Base-by-base conservation (phyloP, 2,329 filamentous ascomycete genomes). In the Diaporthe longicolla region DNA sequence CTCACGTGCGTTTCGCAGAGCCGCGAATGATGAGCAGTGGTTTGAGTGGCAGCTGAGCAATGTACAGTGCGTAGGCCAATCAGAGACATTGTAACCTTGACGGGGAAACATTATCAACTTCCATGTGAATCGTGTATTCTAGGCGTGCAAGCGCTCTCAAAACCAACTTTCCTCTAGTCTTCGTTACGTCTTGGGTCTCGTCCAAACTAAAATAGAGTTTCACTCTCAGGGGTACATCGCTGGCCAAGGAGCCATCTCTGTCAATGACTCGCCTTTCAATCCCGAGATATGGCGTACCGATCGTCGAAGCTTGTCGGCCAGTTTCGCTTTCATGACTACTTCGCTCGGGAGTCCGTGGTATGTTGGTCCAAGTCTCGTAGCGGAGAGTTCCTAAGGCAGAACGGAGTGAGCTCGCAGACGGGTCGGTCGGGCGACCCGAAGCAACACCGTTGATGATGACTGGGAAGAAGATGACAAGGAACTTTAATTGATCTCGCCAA, bases 401-500 rank as follows among this genome's bases (percentile, higher is more conserved):
- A 35, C 5, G 17, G 26, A 35, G 7, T 10, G 10, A n/a, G 11
- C 19, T 50, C 6, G 10, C 61, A 29, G 21, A 9, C 29, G 43
- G 21, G 8, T 24, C 11, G 6, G 11, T 26, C 19, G 43, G 26
- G 26, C 19, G 19, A n/a, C 61, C 61, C 61, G 43, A 37, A 45
- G 45, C 43, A 37, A 21, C 21, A 13, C 6, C 3, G 24, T 50
- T 52, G 26, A 21, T 29, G 15, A 35, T 21, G 43, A 52, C 61
- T 21, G 29, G 21, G n/a, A 50, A 50, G 40, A 52, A 52, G 43
- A 24, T 11, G 45, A 19, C 45, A 48, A 24, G 37, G 32, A 66
- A 66, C 45, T 66, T 66, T 40, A 66, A 52, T 66, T 52, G 45
- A 52, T 48, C 29, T 52, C 32, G 63, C 63, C 63, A 66, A 52